Conservation (phyloP, 2,329 filamentous ascomycete genomes). For the Ceratocystis smalleyi region DNA sequence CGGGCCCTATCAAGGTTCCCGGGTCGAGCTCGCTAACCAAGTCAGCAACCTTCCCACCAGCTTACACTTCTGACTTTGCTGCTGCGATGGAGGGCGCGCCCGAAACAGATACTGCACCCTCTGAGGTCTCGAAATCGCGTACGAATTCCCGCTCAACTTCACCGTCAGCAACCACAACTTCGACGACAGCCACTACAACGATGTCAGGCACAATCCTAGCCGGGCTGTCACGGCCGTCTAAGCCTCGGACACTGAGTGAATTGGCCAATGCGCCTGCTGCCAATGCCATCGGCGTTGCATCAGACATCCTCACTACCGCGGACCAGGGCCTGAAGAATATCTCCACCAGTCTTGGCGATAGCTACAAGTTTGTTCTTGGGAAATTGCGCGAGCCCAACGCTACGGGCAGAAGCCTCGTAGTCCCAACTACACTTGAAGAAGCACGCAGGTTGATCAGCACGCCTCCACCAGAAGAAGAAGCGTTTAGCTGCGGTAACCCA, state of each 20-base stretch:
- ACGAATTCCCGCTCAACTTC: background rate
- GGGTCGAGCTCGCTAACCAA: constrained; percentile 36
- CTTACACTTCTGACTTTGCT: constrained; percentile 31
- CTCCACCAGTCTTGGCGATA: constrained; percentile 75
- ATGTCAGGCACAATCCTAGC: constrained; percentile 7
- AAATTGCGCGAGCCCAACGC: constrained; percentile 55
- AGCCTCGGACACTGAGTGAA: constrained; percentile 63
- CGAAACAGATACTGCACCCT: background rate
- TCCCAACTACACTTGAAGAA: constrained; percentile 86
- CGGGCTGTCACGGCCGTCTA: constrained; percentile 20
- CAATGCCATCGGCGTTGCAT: constrained; percentile 57
- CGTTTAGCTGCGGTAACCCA: constrained; percentile 30
- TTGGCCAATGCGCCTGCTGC: constrained; percentile 73
- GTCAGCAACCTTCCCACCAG: constrained; percentile 38
- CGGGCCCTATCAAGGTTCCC: constrained; percentile 46
- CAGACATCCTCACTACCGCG: constrained; percentile 73
- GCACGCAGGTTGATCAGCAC: constrained; percentile 76
- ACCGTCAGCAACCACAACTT: background rate
- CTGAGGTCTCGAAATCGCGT: background rate
- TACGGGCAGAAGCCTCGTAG: constrained; percentile 33
- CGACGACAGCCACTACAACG: background rate
- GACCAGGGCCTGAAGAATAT: constrained; percentile 89
- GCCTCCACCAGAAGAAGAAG: constrained; percentile 42
- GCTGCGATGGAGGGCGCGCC: constrained; percentile 21
- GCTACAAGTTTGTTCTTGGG: constrained; percentile 84